Base-by-base conservation (phyloP, 768 basidiomycete species). In the Hypsizygus marmoreus region DNA sequence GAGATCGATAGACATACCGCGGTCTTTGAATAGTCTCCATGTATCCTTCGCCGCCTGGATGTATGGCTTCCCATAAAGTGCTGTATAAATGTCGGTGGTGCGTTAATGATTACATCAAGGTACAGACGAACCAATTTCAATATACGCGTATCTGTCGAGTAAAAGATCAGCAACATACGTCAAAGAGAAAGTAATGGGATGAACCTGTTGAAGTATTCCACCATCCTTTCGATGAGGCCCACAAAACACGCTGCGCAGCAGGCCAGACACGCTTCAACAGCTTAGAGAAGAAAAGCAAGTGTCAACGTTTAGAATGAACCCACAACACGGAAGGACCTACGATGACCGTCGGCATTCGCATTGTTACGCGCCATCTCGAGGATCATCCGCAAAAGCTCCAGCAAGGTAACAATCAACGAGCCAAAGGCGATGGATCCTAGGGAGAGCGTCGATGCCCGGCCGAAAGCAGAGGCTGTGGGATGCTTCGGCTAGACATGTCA, bases 381-480 rank as follows among this genome's bases (percentile, higher is more conserved):
- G 32, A 90, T 55, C 57, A 89, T 66, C 37, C 79, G 69, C 31
- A 91, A 47, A 12, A 90, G 60, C 49, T 92, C 90, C 31, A 93
- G 66, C 24, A 92, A 61, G 1, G 91, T 89, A 22, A 93, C 90
- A 45, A 92, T 86, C 55, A 93, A 69, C 11, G 84, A 87, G 11
- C 89, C 89, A 59, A 94, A 91, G 0, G 89, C 88, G 51, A 92
- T 88, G 2, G 87, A 90, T 6, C 89, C 91, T 24, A 94, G 75
- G 0, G 89, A 91, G 20, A 84, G 64, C 0, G 88, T 90, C 4
- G 84, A 86, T 17, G 88, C 86, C 22, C 90, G 80, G 16, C 77
- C 76, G 54, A 93, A 86, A 0, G 88, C 75, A 33, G 82, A 74
- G 2, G 82, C 58, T 6, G 87, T 88, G 1, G 88, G 84, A 58